Evolutionary conservation across 805 yeast genomes (phyloP).

Genomic region (Spathaspora arborariae): DNA sequence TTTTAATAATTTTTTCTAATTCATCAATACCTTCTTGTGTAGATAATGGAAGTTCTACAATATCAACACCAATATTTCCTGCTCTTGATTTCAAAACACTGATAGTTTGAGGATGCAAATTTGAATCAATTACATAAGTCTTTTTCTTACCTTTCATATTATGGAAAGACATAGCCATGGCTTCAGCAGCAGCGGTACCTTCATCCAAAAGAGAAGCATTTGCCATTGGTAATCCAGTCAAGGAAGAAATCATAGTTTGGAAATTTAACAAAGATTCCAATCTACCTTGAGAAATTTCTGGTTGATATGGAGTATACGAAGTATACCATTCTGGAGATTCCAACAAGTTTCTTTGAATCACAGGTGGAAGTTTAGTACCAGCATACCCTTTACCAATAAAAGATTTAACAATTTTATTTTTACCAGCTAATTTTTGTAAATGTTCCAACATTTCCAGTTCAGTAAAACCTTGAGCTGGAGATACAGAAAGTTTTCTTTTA

Average conservation of each 20-base stretch:
- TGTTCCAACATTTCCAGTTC: slow-evolving; percentile 78
- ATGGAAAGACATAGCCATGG: slow-evolving; percentile 81
- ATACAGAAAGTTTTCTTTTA: slow-evolving; percentile 61
- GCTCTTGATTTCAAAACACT: slow-evolving; percentile 81
- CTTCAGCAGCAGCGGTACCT: slow-evolving; percentile 97
- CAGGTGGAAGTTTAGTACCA: slow-evolving; percentile 86
- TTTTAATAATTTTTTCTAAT: slow-evolving; percentile 22
- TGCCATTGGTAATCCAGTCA: slow-evolving; percentile 93
- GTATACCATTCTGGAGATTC: slow-evolving; percentile 99
- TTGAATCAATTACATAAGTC: slow-evolving; percentile 67
- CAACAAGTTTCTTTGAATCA: slow-evolving; percentile 84
- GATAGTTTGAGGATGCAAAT: slow-evolving; percentile 81
- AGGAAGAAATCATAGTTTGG: slow-evolving; percentile 86
- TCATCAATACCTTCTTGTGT: slow-evolving; percentile 29
- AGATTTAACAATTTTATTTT: slow-evolving; percentile 70
- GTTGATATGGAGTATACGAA: slow-evolving; percentile 97
- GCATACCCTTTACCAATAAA: slow-evolving; percentile 94
- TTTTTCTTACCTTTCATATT: slow-evolving; percentile 61
- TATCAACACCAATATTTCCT: slow-evolving; percentile 61
- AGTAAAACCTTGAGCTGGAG: slow-evolving; percentile 71
- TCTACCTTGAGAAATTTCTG: slow-evolving; percentile 96
- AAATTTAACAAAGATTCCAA: slow-evolving; percentile 84
- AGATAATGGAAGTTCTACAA: slow-evolving; percentile 54
- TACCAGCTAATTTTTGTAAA: slow-evolving; percentile 62
- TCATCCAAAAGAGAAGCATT: slow-evolving; percentile 94